phyloP scores from a whole-genome alignment of 768 basidiomycete genomes.

The Pluteus cervinus region DNA sequence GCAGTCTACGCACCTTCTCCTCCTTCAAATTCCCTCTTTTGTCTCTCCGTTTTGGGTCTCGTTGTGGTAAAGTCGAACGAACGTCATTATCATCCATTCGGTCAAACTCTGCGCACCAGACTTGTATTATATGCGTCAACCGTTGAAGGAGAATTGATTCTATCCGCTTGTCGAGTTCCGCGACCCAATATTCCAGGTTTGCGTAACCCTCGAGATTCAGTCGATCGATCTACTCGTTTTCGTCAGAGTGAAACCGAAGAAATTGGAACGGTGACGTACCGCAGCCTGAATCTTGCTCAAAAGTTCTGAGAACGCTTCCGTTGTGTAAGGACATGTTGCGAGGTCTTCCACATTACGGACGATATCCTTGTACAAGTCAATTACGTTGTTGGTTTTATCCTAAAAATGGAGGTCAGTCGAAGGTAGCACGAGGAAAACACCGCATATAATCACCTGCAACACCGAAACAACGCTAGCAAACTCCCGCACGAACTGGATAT shows the following conservation, averaged over 20 bases:
- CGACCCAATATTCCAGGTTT: conserved; percentile 90
- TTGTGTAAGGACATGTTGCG: conserved; percentile 77
- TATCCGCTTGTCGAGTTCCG: conserved; percentile 76
- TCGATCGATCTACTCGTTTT: conserved; percentile 65
- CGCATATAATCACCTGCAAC: conserved; percentile 54
- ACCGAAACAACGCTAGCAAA: conserved; percentile 91
- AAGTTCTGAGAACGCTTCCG: conserved; percentile 76
- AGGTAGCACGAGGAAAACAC: not conserved
- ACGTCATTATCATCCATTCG: conserved; percentile 62
- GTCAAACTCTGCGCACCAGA: conserved; percentile 88
- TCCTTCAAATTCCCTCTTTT: conserved; percentile 73
- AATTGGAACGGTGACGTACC: conserved; percentile 36
- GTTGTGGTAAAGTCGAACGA: conserved; percentile 41
- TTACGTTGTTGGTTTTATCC: conserved; percentile 94
- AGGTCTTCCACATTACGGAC: conserved; percentile 82
- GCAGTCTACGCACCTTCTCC: conserved; percentile 54
- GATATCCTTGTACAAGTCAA: conserved; percentile 88
- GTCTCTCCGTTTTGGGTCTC: conserved; percentile 65
- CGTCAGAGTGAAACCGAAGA: not conserved
- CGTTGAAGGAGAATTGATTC: conserved; percentile 75
- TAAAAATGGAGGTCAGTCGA: conserved; percentile 18
- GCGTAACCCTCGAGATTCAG: conserved; percentile 95
- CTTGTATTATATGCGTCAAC: conserved; percentile 68
- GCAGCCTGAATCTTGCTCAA: conserved; percentile 79
- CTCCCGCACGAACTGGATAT: conserved; percentile 91